Conservation (phyloP, 208 protist genomes). For the Paratrypanosoma confusum region DNA sequence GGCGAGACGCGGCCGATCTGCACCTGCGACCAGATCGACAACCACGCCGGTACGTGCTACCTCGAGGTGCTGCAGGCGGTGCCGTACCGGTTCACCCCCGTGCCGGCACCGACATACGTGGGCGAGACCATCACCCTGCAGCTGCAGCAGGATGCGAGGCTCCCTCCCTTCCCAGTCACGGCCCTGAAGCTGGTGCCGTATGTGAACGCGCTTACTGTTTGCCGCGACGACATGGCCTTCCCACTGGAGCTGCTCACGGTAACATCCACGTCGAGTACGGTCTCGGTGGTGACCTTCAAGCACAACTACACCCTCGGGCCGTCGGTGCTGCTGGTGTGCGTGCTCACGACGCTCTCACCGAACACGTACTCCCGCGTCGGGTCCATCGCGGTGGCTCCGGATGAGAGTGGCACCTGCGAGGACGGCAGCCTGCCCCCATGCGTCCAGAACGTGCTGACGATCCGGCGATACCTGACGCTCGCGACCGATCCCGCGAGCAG, state of each 20-base stretch:
- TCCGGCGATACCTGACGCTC: constrained; percentile 67
- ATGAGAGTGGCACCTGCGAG: constrained; percentile 7
- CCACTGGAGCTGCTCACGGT: constrained; percentile 15
- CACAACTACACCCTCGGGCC: constrained; percentile 55
- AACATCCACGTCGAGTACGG: constrained; percentile 13
- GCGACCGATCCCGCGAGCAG: constrained; percentile 32
- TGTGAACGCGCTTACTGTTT: constrained; percentile 38
- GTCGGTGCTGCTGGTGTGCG: constrained; percentile 61
- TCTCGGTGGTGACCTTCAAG: constrained; percentile 63
- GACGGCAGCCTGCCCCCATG: constrained; percentile 3
- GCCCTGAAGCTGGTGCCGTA: constrained; percentile 63
- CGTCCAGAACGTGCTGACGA: constrained; percentile 27
- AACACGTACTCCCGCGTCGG: constrained; percentile 4
- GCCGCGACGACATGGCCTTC: constrained; percentile 38
- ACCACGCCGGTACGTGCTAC: constrained; percentile 56
- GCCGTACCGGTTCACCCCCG: constrained; percentile 29
- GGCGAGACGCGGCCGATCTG: constrained; percentile 42
- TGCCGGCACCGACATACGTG: constrained; percentile 66
- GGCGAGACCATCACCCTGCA: constrained; percentile 61
- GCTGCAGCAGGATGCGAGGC: constrained; percentile 14
- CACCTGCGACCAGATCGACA: constrained; percentile 71
- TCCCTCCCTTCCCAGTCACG: constrained; percentile 42
- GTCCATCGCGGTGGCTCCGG: background rate
- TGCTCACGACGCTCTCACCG: constrained; percentile 21
- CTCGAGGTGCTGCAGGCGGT: constrained; percentile 32